Percentiles rank a stretch among this genome's conserved stretches.
phyloP scores from a whole-genome alignment of 306 rosid species.

The Casuarina cunninghamiana region DNA sequence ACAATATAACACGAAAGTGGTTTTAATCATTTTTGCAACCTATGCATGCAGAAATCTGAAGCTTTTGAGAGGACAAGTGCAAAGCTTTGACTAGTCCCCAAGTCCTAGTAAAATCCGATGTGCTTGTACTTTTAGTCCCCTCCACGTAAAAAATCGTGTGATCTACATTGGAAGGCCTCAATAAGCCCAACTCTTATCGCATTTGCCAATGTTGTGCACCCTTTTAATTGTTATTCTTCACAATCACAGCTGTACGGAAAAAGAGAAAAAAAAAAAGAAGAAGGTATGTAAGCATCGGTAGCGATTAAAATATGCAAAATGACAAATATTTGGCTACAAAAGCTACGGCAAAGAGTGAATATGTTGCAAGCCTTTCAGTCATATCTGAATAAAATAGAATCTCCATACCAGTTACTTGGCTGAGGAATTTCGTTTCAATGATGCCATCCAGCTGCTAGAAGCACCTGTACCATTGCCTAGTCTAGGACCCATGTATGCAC shows the following conservation, averaged over 20 bases:
- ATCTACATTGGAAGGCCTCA: constrained; percentile 13
- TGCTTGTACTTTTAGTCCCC: not conserved
- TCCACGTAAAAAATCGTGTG: not conserved
- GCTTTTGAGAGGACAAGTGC: not conserved
- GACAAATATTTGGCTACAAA: not conserved
- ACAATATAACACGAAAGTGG: constrained; percentile 24
- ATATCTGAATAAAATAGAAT: constrained; percentile 7
- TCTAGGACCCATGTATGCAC: constrained; percentile 40
- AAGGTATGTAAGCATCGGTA: not conserved
- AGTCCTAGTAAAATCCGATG: constrained; percentile 16
- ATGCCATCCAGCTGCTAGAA: constrained; percentile 59
- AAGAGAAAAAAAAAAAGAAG: not conserved
- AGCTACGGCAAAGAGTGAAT: not conserved
- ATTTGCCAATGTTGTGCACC: not conserved
- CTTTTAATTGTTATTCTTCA: constrained; percentile 14
- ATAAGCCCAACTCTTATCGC: not conserved
- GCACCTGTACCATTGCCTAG: constrained; percentile 42
- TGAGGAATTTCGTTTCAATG: constrained; percentile 55
- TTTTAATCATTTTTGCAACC: constrained; percentile 19
- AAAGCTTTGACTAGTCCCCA: not conserved
- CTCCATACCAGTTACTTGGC: constrained; percentile 46
- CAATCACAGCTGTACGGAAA: constrained; percentile 25
- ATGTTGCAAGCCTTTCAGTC: not conserved
- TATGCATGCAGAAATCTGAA: constrained; percentile 24
- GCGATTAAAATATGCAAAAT: not conserved